phyloP scores from a whole-genome alignment of 768 basidiomycete genomes.

The Sporobolomyces roseus region DNA sequence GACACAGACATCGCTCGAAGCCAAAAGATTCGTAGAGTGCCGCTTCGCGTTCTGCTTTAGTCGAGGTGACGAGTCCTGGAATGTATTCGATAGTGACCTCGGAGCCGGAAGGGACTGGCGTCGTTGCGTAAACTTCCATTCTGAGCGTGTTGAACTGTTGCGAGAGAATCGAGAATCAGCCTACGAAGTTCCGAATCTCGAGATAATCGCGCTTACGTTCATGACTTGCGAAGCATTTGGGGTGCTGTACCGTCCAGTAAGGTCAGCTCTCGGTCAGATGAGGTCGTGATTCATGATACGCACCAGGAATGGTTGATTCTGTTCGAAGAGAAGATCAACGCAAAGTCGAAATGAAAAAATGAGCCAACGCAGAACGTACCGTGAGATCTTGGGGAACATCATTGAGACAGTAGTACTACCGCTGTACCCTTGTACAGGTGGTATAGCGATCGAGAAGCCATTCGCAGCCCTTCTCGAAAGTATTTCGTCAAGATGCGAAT shows the following conservation, averaged over 20 bases:
- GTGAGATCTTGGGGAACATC: slow-evolving; percentile 30
- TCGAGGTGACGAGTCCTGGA: slow-evolving; percentile 19
- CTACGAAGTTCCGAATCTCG: neutral
- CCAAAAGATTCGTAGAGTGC: slow-evolving; percentile 22
- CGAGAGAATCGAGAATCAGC: too few species aligned
- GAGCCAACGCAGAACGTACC: slow-evolving; percentile 9
- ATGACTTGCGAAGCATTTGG: slow-evolving; percentile 36
- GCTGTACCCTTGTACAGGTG: neutral
- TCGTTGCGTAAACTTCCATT: slow-evolving; percentile 39
- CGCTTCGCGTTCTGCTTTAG: slow-evolving; percentile 15
- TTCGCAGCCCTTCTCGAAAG: slow-evolving; percentile 28
- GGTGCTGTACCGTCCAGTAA: slow-evolving; percentile 8
- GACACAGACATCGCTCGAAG: slow-evolving; percentile 28
- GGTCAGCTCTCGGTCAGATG: neutral
- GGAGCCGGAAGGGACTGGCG: slow-evolving; percentile 1
- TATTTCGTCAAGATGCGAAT: slow-evolving; percentile 23
- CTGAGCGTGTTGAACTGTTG: slow-evolving; percentile 32
- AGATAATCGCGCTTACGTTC: slow-evolving; percentile 20
- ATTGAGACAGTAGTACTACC: neutral
- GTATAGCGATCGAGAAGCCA: slow-evolving; percentile 26
- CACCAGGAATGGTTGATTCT: slow-evolving; percentile 38
- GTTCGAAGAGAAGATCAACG: neutral
- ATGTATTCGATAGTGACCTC: slow-evolving; percentile 43
- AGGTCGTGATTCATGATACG: neutral
- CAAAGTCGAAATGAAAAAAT: neutral